These are phyloP conservation scores for Paxillus rubicundulus DNA, from an alignment of 768 basidiomycete species.

Conservation along the genomic window DNA sequence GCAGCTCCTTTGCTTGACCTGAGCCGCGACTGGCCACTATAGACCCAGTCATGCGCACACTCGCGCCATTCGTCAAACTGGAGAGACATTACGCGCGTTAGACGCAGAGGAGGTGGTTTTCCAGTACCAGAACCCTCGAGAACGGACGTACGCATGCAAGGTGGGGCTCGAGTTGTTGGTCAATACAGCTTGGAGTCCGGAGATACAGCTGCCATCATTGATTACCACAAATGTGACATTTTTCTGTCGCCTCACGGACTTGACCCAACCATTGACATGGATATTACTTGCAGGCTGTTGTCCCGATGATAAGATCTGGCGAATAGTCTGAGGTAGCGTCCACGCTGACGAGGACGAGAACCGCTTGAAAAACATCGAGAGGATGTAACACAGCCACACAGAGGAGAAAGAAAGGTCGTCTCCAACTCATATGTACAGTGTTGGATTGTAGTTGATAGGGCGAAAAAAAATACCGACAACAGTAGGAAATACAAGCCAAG, in stretches of 20 bases:
- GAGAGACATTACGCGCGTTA: conserved; percentile 4
- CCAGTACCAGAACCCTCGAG: background rate
- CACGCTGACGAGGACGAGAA: conserved; percentile 28
- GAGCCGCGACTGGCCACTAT: conserved; percentile 46
- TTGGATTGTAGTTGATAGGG: background rate
- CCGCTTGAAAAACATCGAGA: conserved; percentile 27
- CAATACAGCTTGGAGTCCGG: conserved; percentile 80
- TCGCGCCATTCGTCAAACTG: conserved; percentile 54
- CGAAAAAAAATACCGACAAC: conserved; percentile 8
- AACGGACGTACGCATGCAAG: conserved; percentile 17
- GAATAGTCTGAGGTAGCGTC: conserved; percentile 31
- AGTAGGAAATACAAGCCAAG: conserved; percentile 23
- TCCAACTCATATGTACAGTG: too few relatives aligned
- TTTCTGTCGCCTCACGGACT: conserved; percentile 84
- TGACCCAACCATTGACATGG: conserved; percentile 78
- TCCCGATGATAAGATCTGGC: conserved; percentile 35
- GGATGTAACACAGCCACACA: conserved; percentile 25
- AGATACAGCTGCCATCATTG: conserved; percentile 72
- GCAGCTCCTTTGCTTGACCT: conserved; percentile 53
- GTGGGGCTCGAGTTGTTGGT: conserved; percentile 22
- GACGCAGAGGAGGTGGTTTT: background rate
- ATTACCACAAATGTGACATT: conserved; percentile 81
- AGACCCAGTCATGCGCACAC: conserved; percentile 48
- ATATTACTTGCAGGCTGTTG: conserved; percentile 17
- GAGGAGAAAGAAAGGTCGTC: background rate